Evolutionary conservation across 2,329 filamentous ascomycete species (phyloP), one percentile per base, ranked within the genome.

Genomic region (Didymosphaeria variabile): DNA sequence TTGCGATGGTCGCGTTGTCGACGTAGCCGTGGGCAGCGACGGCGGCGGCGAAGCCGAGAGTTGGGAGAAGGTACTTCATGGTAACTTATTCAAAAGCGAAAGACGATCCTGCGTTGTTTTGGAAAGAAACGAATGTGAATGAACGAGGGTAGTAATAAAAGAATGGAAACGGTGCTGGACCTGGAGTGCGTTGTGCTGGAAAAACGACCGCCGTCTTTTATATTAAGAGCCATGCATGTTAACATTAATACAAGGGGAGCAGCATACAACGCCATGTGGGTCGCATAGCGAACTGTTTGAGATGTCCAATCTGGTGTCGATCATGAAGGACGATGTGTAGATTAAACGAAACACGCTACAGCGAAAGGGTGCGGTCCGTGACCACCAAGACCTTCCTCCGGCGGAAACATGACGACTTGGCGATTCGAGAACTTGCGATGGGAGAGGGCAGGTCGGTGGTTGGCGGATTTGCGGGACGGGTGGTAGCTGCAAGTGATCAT

Each of bases 1-100:
- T 70, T 49, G 66, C 70, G 15, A 78, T 77, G 12, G 72, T 77
- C 21, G 72, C 75, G 45, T 72, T 77, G 60, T 72, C 71, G 53
- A 78, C 73, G 55, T 76, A 78, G 58, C 75, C 75, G 58, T 78
- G 75, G 10, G 69, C 75, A 17, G 75, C 70, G 54, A 72, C 75
- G 32, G 69, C 61, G 21, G 71, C 72, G 17, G 67, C 72, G 54
- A 75, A 66, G 45, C 63, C 65, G 44, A 77, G 66, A 55, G 69
- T 64, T 50, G 72, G 57, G 44, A 69, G 59, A 57, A 75, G 57
- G 67, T 69, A 72, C 69, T 75, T 78, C 75, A 78, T 78, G 58
- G 44, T 71, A 55, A 64, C 64, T 60, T 45, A 50, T 47, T 55
- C 40, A n/a, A 57, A 63, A 63, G 57, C 49, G 42, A 65, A 64